phyloP scores from a whole-genome alignment of 169 alveolate species.

The Theileria luwenshuni region DNA sequence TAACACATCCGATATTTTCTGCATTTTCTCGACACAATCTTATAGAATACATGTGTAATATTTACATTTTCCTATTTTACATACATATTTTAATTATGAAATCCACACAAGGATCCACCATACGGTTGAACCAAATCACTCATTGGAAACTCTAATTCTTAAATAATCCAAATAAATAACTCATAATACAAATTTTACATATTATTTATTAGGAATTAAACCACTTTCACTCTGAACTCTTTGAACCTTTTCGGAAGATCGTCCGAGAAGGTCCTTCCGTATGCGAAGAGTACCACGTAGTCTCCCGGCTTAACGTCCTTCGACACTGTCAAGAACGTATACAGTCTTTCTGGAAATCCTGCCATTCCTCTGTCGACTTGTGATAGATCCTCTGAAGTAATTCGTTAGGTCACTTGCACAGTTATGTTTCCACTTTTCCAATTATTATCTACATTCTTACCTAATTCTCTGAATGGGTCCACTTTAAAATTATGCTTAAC shows the following conservation, averaged over 20 bases:
- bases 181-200: no score
- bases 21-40: conserved; percentile 28
- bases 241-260: conserved; percentile 13
- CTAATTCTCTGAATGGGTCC: conserved; percentile 4
- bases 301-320: conserved; percentile 26
- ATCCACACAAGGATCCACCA: conserved; percentile 21
- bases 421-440: background rate
- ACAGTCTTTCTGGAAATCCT: conserved; percentile 20
- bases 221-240: conserved; percentile 38
- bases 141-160: no score
- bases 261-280: conserved; percentile 52
- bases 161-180: no score
- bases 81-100: background rate
- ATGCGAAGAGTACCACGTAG: conserved; percentile 45
- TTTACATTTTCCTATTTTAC: conserved; percentile 11
- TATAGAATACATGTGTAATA: conserved; percentile 5
- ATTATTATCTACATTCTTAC: background rate
- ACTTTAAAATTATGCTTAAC: conserved; percentile 23
- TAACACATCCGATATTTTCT: conserved; percentile 51
- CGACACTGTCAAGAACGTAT: conserved; percentile 24
- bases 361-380: conserved; percentile 2
- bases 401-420: background rate
- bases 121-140: no score
- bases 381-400: conserved; percentile 2
- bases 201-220: background rate